Evolutionary conservation across 352 stramenopile species (phyloP).

Genomic region (Globisporangium paroecandrum): DNA sequence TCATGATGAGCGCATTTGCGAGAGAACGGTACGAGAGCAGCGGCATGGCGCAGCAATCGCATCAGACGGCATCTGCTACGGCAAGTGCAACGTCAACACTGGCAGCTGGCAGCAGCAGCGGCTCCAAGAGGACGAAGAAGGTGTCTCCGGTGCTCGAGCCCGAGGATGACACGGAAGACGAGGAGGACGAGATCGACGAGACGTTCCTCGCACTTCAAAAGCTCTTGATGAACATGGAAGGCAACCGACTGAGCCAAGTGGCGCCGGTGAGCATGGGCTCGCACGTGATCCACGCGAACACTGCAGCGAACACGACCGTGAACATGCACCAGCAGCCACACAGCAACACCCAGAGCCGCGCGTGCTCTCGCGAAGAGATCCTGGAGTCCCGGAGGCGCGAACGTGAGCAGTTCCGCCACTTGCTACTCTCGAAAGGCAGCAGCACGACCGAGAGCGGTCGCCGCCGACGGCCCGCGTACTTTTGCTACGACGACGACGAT

Average conservation of each 20-base stretch:
- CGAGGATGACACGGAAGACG: slow-evolving; percentile 35
- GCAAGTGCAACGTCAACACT: slow-evolving; percentile 1
- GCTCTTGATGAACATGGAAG: slow-evolving; percentile 63
- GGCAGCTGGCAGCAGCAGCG: not conserved
- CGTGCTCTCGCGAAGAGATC: slow-evolving; percentile 67
- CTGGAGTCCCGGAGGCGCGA: slow-evolving; percentile 61
- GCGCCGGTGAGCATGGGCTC: slow-evolving; percentile 14
- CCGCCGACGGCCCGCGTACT: slow-evolving; percentile 42
- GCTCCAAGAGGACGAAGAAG: slow-evolving; percentile 39
- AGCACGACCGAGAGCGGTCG: slow-evolving; percentile 19
- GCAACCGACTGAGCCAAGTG: slow-evolving; percentile 25
- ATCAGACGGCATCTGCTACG: not conserved
- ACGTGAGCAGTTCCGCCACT: slow-evolving; percentile 64
- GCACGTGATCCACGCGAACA: slow-evolving; percentile 9
- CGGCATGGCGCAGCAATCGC: not conserved
- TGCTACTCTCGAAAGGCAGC: slow-evolving; percentile 42
- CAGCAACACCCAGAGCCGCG: slow-evolving; percentile 16
- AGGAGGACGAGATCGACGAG: slow-evolving; percentile 75
- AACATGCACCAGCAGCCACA: slow-evolving; percentile 17
- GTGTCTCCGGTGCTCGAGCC: slow-evolving; percentile 32
- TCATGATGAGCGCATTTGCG: slow-evolving; percentile 11
- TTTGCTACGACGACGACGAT: slow-evolving; percentile 64
- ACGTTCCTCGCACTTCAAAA: slow-evolving; percentile 78
- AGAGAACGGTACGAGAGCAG: slow-evolving; percentile 13
- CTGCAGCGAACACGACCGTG: not conserved